These are phyloP conservation scores for Skeletonema grethae DNA, from an alignment of 108 stramenopile species.

Conservation along the genomic window DNA sequence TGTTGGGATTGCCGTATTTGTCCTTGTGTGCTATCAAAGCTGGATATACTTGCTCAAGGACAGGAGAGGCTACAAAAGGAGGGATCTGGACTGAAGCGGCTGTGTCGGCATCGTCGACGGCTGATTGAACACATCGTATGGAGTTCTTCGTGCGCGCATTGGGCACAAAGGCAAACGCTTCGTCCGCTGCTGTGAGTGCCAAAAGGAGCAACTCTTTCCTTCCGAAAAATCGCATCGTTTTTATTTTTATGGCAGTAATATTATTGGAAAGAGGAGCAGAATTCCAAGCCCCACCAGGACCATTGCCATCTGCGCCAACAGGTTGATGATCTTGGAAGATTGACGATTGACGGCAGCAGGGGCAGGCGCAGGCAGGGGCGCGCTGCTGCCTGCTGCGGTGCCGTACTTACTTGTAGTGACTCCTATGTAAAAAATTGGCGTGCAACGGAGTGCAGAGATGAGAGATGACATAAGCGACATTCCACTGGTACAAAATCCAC, in stretches of 20 bases:
- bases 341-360: too few species aligned
- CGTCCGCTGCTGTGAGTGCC: not conserved
- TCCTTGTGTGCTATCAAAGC: conserved; percentile 54
- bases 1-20: conserved; percentile 76
- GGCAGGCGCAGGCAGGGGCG: too few species aligned
- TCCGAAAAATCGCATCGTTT: not conserved
- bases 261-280: not conserved
- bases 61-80: conserved; percentile 50
- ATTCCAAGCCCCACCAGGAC: not conserved
- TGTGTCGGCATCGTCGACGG: not conserved
- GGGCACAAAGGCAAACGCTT: not conserved
- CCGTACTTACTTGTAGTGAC: too few species aligned
- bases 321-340: too few species aligned
- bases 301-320: too few species aligned
- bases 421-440: too few species aligned
- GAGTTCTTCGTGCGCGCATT: not conserved
- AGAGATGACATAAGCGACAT: too few species aligned
- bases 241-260: too few species aligned
- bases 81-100: conserved; percentile 16
- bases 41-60: conserved; percentile 64
- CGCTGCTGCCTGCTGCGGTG: too few species aligned
- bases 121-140: conserved; percentile 6
- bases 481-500: too few species aligned
- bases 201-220: not conserved
- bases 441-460: too few species aligned